Base-by-base conservation (phyloP, 345 rosid genomes). In the Acer yangbiense region DNA sequence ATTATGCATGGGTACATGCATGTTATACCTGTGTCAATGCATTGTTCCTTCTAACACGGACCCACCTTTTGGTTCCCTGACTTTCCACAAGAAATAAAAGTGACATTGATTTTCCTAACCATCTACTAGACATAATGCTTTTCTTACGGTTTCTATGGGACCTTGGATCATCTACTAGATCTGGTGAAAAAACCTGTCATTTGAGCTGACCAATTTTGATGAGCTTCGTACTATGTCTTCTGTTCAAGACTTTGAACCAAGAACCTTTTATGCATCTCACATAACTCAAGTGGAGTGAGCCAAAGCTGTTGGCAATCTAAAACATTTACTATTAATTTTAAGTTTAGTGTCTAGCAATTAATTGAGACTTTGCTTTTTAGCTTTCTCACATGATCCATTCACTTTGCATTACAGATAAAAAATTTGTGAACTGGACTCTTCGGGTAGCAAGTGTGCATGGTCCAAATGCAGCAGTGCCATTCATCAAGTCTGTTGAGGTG, bases 401-500 rank as follows among this genome's bases (percentile, higher is more conserved):
- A 25, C 68, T 67, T 16, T 68, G 48, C 46, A 64, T 76, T 72
- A 72, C 90, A 93, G 98, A 96, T 87, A 85, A 88, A 76, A 91
- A 76, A 76, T 92, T 71, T 77, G 84, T 87, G 72, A 96, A 94
- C 83, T 96, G 99, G 99, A 94, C 85, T 18, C 79, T 96, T 76
- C 90, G 90, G 27, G 84, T 94, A 41, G 91, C 89, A 76, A 94
- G 98, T 79, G 86, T 88, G 18, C 97, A 95, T 82, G 94, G 96
- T 65, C 73, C 77, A 77, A 86, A 78, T 74, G 88, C 95, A 69
- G 92, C 87, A 70, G 82, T 95, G 83, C 90, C 98, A 1, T 95
- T 96, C 80, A 87, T 96, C 76, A 83, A 89, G 60, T 91, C 98
- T 70, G 79, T 92, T 50, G 93, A 92, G 97, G 99, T 93, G 73